These are phyloP conservation scores for Globisporangium echinulatum DNA, from an alignment of 352 stramenopile species.

Conservation along the genomic window DNA sequence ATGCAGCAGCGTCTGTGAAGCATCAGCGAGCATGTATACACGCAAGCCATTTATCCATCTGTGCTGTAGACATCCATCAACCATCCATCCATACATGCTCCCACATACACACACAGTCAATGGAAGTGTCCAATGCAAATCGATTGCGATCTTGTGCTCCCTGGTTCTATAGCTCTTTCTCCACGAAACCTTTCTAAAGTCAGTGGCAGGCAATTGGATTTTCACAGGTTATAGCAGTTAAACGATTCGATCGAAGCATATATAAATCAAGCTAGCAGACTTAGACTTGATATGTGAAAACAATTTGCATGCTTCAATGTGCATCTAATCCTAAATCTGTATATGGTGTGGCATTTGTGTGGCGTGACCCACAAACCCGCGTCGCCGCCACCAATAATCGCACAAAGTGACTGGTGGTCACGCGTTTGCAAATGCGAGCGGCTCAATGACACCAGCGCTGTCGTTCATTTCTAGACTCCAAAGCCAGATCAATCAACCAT, in stretches of 20 bases:
- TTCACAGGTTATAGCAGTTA: background rate
- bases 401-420: background rate
- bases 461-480: slow-evolving; percentile 17
- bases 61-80: too few relatives aligned
- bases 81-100: too few relatives aligned
- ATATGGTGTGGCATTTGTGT: background rate
- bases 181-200: background rate
- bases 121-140: background rate
- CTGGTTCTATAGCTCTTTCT: background rate
- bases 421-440: background rate
- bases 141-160: too few relatives aligned
- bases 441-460: background rate
- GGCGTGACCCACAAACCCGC: background rate
- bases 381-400: too few relatives aligned
- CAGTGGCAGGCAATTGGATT: background rate
- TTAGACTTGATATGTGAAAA: too few relatives aligned
- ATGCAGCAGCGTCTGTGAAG: too few relatives aligned
- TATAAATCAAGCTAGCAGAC: too few relatives aligned
- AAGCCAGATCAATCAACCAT: slow-evolving; percentile 18
- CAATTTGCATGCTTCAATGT: too few relatives aligned
- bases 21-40: too few relatives aligned
- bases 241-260: too few relatives aligned
- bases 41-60: too few relatives aligned
- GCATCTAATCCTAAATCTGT: background rate
- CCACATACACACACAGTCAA: background rate